Conservation (phyloP, 192 early-diverging fungal genomes). For the Thamnidium elegans region DNA sequence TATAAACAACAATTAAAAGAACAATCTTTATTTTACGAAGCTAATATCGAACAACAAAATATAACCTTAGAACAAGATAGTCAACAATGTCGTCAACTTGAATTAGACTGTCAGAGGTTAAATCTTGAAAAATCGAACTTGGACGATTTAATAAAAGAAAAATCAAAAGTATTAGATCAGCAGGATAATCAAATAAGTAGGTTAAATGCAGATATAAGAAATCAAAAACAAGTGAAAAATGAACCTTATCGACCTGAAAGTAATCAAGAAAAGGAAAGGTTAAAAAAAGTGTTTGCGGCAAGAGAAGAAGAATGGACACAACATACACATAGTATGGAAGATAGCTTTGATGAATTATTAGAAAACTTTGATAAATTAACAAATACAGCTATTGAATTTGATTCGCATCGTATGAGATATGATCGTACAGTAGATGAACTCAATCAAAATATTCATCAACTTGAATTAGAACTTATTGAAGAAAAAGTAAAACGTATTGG, state of each 20-base stretch:
- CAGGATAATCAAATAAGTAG: conserved; percentile 32
- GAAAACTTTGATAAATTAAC: conserved; percentile 45
- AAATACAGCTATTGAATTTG: conserved; percentile 39
- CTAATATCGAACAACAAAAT: conserved; percentile 23
- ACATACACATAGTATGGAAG: conserved; percentile 26
- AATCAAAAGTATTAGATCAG: conserved; percentile 34
- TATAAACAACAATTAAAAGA: conserved; percentile 32
- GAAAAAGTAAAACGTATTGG: conserved; percentile 38
- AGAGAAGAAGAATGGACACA: conserved; percentile 20
- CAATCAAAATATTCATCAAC: conserved; percentile 10
- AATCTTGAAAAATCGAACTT: conserved; percentile 5
- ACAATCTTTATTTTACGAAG: conserved; percentile 2
- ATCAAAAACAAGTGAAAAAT: not conserved
- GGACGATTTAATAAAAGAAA: conserved; percentile 36
- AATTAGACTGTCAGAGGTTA: not conserved
- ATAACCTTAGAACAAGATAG: conserved; percentile 6
- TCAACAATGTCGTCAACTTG: not conserved
- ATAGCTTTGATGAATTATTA: conserved; percentile 41
- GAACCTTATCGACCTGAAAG: too few relatives aligned
- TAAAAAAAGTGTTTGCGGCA: not conserved
- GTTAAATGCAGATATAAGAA: conserved; percentile 29
- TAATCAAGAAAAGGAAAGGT: not conserved
- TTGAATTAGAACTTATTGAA: conserved; percentile 39
- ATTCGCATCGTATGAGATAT: conserved; percentile 34
- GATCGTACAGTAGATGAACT: conserved; percentile 33